phyloP scores from a whole-genome alignment of 345 rosid species.

The Chamaenerion angustifolium region DNA sequence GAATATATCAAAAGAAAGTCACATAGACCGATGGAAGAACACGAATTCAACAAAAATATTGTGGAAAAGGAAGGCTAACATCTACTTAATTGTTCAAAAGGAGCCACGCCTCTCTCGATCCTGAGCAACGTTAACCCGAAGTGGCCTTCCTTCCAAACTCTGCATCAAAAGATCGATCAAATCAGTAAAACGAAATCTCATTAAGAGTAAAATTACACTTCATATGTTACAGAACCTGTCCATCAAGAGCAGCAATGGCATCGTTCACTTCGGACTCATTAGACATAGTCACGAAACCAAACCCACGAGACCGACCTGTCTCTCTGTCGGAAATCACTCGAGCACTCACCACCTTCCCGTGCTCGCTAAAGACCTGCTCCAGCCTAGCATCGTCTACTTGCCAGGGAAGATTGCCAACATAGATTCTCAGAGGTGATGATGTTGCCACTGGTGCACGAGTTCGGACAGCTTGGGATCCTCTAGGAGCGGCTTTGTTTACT shows the following conservation, averaged over 20 bases:
- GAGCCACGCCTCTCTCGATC: constrained; percentile 31
- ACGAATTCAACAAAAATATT: too few relatives aligned
- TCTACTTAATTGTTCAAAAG: too few relatives aligned
- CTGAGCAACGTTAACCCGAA: constrained; percentile 32
- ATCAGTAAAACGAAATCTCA: too few relatives aligned
- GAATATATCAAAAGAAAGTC: too few relatives aligned
- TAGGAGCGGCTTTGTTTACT: constrained; percentile 82
- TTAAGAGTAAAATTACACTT: too few relatives aligned
- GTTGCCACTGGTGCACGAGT: constrained; percentile 37
- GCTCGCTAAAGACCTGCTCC: constrained; percentile 78
- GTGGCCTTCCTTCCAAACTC: constrained; percentile 35
- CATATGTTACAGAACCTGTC: constrained; percentile 41
- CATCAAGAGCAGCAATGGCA: constrained; percentile 87
- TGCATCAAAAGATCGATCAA: constrained; percentile 13
- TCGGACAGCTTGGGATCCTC: constrained; percentile 65
- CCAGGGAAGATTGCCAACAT: constrained; percentile 93
- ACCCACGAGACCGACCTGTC: constrained; percentile 90
- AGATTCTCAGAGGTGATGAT: constrained; percentile 25
- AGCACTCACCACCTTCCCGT: constrained; percentile 77
- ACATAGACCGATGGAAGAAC: too few relatives aligned
- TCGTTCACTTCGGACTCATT: constrained; percentile 64
- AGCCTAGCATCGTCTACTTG: constrained; percentile 59
- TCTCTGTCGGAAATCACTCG: constrained; percentile 75
- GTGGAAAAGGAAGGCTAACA: too few relatives aligned
- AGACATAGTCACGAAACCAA: constrained; percentile 87